Conservation (phyloP, 495 filamentous ascomycete genomes). For the Haplographium delicatum region DNA sequence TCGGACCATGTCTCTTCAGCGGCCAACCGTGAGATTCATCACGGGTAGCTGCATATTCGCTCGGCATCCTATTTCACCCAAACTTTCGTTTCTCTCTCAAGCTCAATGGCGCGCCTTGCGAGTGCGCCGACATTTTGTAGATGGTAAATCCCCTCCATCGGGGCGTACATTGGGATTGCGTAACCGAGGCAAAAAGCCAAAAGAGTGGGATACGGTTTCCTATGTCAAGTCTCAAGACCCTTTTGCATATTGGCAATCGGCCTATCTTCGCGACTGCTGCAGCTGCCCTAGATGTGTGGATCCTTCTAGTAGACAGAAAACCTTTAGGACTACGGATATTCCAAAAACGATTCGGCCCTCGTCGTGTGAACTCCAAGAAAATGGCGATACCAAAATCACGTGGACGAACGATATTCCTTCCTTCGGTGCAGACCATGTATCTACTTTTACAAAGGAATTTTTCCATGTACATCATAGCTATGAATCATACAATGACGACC, state of each 20-base stretch:
- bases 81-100: not conserved
- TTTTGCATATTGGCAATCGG: not conserved
- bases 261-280: constrained; percentile 75
- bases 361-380: constrained; percentile 24
- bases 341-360: constrained; percentile 44
- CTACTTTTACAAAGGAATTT: constrained; percentile 34
- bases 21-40: not conserved
- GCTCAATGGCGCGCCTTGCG: not conserved
- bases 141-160: too few species aligned
- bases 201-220: too few species aligned
- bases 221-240: not conserved
- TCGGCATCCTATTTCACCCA: not conserved
- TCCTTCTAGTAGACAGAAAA: constrained; percentile 74
- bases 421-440: constrained; percentile 42
- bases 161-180: too few species aligned
- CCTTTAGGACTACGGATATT: constrained; percentile 69
- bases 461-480: constrained; percentile 21
- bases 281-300: constrained; percentile 67
- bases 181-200: too few species aligned
- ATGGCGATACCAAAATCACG: constrained; percentile 44
- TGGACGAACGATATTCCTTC: constrained; percentile 59
- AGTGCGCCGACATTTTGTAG: too few species aligned
- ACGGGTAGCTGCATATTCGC: not conserved
- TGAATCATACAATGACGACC: too few species aligned
- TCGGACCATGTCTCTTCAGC: not conserved